phyloP scores from a whole-genome alignment of 352 stramenopile genomes.

The Globisporangium okanoganense region DNA sequence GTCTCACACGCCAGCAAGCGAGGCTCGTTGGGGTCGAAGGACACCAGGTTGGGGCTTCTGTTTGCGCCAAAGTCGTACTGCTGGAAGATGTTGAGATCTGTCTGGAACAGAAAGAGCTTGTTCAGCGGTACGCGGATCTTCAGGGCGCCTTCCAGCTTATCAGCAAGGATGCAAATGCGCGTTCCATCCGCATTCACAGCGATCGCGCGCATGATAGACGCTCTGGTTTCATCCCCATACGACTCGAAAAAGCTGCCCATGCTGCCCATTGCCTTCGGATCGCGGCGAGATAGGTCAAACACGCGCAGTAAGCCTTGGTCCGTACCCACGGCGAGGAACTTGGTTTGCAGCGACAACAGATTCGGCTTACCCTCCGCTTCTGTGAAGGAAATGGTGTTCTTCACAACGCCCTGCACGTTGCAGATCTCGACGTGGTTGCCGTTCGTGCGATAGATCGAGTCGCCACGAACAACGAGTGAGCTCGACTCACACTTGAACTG shows the following conservation, averaged over 20 bases:
- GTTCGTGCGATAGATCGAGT: constrained; percentile 86
- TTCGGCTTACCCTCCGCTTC: constrained; percentile 84
- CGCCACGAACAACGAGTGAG: constrained; percentile 72
- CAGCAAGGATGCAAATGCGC: constrained; percentile 84
- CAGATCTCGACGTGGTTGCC: constrained; percentile 87
- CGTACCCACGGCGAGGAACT: constrained; percentile 89
- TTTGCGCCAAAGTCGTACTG: constrained; percentile 85
- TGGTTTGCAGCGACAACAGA: constrained; percentile 85
- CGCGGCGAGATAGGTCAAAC: constrained; percentile 80
- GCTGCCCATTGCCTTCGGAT: constrained; percentile 85
- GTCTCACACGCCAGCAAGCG: constrained; percentile 87
- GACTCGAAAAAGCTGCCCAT: constrained; percentile 71
- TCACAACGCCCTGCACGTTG: constrained; percentile 85
- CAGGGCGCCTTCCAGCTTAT: constrained; percentile 69
- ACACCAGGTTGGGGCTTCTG: constrained; percentile 74
- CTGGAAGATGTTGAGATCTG: constrained; percentile 86
- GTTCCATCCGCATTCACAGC: constrained; percentile 88
- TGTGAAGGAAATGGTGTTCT: constrained; percentile 88
- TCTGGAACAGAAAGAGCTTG: constrained; percentile 90
- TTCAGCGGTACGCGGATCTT: constrained; percentile 82
- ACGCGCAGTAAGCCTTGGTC: constrained; percentile 82
- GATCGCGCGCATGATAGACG: constrained; percentile 59
- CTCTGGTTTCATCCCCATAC: constrained; percentile 52
- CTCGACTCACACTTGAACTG: constrained; percentile 76
- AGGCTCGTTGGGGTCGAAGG: constrained; percentile 89